Evolutionary conservation across 345 rosid species (phyloP).

Genomic region (Heritiera littoralis): DNA sequence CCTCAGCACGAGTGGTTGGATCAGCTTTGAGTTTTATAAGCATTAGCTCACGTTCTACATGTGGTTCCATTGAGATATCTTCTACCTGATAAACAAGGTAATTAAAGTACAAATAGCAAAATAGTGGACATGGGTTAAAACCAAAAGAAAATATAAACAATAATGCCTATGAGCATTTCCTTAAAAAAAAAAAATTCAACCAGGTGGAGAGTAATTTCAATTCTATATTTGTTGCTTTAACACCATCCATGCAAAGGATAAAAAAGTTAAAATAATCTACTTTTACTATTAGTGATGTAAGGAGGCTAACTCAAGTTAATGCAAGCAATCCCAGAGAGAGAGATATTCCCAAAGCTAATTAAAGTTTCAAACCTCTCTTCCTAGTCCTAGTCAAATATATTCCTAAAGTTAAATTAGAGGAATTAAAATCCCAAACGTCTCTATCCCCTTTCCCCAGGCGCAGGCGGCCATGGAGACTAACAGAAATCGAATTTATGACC

Average conservation of each 20-base stretch:
- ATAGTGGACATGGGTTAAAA: background rate
- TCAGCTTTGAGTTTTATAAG: constrained; percentile 76
- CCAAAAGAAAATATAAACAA: background rate
- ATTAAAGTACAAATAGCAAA: background rate
- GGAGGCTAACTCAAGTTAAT: background rate
- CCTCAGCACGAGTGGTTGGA: constrained; percentile 70
- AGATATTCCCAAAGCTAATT: too few relatives aligned
- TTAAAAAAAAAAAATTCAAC: background rate
- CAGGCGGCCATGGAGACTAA: background rate
- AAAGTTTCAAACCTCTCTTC: too few relatives aligned
- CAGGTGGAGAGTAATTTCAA: background rate
- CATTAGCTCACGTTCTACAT: constrained; percentile 93
- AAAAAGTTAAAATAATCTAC: background rate
- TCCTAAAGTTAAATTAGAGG: background rate
- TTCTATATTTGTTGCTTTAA: too few relatives aligned
- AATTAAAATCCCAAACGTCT: background rate
- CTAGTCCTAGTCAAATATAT: too few relatives aligned
- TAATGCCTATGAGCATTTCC: background rate
- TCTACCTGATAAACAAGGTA: constrained; percentile 56
- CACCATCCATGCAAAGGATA: background rate
- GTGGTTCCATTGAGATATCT: constrained; percentile 87
- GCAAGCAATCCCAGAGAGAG: too few relatives aligned
- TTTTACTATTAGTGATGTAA: background rate
- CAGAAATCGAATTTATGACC: constrained; percentile 38
- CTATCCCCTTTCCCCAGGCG: background rate